These are phyloP conservation scores for Yamadazyma akitaensis DNA, from an alignment of 805 yeast species.

Conservation along the genomic window DNA sequence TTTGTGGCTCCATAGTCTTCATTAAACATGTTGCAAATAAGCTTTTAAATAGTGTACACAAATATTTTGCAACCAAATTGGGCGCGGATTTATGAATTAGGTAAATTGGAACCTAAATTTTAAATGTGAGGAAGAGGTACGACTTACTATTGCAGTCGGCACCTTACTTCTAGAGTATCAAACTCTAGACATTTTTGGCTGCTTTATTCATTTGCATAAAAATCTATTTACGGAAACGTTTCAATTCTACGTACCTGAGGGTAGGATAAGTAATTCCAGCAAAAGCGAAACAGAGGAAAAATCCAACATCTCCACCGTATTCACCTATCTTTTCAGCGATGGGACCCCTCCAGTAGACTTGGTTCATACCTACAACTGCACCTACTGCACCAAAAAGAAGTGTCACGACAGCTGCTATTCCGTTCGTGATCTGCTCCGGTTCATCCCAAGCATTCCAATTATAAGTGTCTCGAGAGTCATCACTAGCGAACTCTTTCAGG, in stretches of 20 bases:
- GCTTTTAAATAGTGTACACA: neutral
- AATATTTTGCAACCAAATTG: neutral
- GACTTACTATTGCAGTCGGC: no score
- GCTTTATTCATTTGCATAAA: no score
- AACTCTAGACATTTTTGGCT: no score
- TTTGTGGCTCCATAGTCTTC: neutral
- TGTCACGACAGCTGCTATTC: slow-evolving; percentile 31
- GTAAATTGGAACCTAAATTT: neutral
- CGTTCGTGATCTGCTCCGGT: slow-evolving; percentile 26
- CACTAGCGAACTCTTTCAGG: slow-evolving; percentile 23
- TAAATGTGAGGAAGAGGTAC: no score
- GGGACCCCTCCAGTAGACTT: slow-evolving; percentile 37
- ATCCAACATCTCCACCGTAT: slow-evolving; percentile 36
- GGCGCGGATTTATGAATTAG: neutral
- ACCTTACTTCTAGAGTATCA: no score
- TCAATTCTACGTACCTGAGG: slow-evolving; percentile 32
- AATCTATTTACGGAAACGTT: slow-evolving; percentile 21
- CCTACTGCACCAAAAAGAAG: slow-evolving; percentile 33
- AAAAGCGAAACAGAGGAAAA: slow-evolving; percentile 36
- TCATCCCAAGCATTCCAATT: slow-evolving; percentile 32
- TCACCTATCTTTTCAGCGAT: slow-evolving; percentile 29
- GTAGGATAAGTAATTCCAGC: slow-evolving; percentile 30
- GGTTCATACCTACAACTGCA: slow-evolving; percentile 41
- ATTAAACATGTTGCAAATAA: neutral
- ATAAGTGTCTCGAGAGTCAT: slow-evolving; percentile 15